Percentiles rank a stretch among this genome's conserved stretches.
phyloP scores from a whole-genome alignment of 2,329 filamentous ascomycete species.

The Davidsoniella eucalypti region DNA sequence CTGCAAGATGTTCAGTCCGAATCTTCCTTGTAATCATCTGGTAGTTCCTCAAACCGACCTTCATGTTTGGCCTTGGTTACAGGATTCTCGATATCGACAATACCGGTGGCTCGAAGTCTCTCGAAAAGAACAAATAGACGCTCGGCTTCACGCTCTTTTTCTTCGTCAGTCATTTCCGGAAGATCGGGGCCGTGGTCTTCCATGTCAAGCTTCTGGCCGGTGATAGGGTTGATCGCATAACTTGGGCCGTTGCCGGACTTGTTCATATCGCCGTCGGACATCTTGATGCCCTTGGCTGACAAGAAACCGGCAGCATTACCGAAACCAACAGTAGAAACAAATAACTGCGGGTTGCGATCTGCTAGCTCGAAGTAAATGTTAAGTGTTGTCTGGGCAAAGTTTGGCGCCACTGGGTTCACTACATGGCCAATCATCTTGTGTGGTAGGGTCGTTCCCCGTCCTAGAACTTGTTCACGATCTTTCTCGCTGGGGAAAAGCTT shows the following conservation, averaged over 20 bases:
- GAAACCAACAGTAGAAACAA: constrained; percentile 86
- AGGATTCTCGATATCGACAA: constrained; percentile 65
- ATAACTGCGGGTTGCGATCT: constrained; percentile 58
- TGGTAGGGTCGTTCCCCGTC: constrained; percentile 55
- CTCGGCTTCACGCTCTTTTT: constrained; percentile 86
- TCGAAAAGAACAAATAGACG: constrained; percentile 82
- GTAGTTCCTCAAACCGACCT: constrained; percentile 54
- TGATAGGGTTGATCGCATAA: constrained; percentile 60
- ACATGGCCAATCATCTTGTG: constrained; percentile 64
- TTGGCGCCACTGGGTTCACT: constrained; percentile 53
- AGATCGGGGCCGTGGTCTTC: constrained; percentile 39
- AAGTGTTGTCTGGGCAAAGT: constrained; percentile 58
- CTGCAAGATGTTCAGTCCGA: constrained; percentile 14
- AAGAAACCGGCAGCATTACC: constrained; percentile 86
- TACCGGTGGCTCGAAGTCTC: constrained; percentile 54
- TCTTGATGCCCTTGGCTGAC: constrained; percentile 31
- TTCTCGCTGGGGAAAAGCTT: constrained; percentile 58
- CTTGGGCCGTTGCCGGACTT: constrained; percentile 18
- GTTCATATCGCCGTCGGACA: constrained; percentile 13
- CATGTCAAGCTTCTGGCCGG: constrained; percentile 61
- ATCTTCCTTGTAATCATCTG: constrained; percentile 17
- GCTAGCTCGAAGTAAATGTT: constrained; percentile 77
- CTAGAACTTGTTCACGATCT: constrained; percentile 64
- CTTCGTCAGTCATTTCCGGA: constrained; percentile 72
- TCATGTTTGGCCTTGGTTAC: constrained; percentile 52